Base-by-base conservation (phyloP, 2,329 filamentous ascomycete species). In the Clarireedia monteithiana region DNA sequence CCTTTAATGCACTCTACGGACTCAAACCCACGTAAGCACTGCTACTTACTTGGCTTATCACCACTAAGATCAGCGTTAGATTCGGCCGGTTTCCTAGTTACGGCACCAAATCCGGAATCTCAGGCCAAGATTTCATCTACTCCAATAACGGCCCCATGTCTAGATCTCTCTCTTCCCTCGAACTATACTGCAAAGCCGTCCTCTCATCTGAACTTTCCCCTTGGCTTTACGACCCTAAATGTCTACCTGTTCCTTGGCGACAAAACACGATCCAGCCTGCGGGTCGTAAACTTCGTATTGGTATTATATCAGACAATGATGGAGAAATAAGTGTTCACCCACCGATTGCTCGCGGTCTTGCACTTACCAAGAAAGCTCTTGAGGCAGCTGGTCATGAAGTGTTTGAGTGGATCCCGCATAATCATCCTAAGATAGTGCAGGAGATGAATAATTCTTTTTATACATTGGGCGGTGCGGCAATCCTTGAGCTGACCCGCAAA, bases 1-100 rank as follows among this genome's bases (percentile, higher is more conserved):
- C 69, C 2, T 73, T 70, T 56, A 72, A 68, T 62, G 61, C 65
- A 27, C 58, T 73, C 1, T 73, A 71, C 59, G 71, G 71, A 2
- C 59, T 73, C 30, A 74, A 73, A 53, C 71, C 72, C 3, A 64
- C 64, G 65, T 67, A 39, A 48, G 62, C 61, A 12, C 14, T 48
- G 9, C 17, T 12, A 20, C 10, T 42, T 15, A 17, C 24, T 7
- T 38, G 4, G 53, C 6, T 48, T 14, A 27, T 12, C 36, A 45
- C 39, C 17, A 49, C 39, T 53, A n/a, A 55, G 5, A 5, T 26
- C 27, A 36, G 23, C 3, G 69, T 70, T 57, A 71, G 72, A 45
- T 64, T 57, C n/a, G 55, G 55, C 9, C 30, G 55, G 17, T 57
- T 57, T 3, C 55, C 55, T 5, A 48, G 42, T 6, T 57, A 53